These are phyloP conservation scores for Stenogyne calaminthoides DNA, from an alignment of 305 asterid genomes.

Conservation along the genomic window DNA sequence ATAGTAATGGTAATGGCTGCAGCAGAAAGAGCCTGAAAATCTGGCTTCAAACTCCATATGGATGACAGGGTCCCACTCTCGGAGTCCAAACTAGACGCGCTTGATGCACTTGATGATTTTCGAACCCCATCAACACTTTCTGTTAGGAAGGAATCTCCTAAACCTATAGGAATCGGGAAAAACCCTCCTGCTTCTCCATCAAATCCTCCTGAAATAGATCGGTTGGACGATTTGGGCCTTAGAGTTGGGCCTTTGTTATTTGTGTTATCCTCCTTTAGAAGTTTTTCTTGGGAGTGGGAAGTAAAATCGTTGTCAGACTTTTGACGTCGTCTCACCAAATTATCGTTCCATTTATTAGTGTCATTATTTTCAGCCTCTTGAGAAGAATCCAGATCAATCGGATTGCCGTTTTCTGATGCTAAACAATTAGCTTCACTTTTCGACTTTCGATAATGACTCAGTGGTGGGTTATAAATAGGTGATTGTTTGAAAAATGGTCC, in stretches of 20 bases:
- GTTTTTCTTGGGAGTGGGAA: conserved; percentile 57
- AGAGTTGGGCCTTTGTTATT: conserved; percentile 60
- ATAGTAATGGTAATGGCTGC: conserved; percentile 77
- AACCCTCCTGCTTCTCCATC: conserved; percentile 55
- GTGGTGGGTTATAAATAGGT: conserved; percentile 43
- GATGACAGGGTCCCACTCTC: conserved; percentile 60
- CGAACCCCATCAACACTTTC: conserved; percentile 50
- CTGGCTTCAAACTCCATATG: conserved; percentile 74
- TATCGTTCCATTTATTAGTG: conserved; percentile 51
- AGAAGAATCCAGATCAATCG: conserved; percentile 30
- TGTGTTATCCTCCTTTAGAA: conserved; percentile 59
- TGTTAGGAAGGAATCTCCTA: conserved; percentile 52
- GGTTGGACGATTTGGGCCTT: conserved; percentile 56
- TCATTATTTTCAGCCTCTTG: conserved; percentile 43
- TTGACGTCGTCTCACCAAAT: conserved; percentile 54
- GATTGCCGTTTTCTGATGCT: conserved; percentile 42
- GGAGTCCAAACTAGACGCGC: conserved; percentile 52
- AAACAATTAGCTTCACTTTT: conserved; percentile 66
- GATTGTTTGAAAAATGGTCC: conserved; percentile 41
- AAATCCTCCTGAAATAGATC: conserved; percentile 33
- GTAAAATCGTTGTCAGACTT: conserved; percentile 62
- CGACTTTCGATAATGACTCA: conserved; percentile 62
- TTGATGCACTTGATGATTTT: conserved; percentile 73
- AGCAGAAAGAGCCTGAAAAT: conserved; percentile 68
- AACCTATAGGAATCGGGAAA: conserved; percentile 42